Conservation (phyloP, 2,329 filamentous ascomycete species). For the Xylogone sp. region DNA sequence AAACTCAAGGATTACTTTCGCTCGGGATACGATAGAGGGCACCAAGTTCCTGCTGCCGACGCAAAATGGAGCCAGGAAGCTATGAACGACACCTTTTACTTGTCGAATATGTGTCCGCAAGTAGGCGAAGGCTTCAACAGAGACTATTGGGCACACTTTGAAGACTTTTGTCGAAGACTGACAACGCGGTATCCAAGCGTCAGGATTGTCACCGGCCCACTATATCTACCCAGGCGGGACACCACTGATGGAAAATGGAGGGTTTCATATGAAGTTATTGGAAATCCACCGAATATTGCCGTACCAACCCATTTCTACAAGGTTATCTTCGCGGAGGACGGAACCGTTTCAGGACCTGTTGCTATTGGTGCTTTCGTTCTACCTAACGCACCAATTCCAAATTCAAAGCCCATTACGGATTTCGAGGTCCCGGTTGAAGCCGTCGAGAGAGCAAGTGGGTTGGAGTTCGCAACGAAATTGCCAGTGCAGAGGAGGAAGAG, state of each 20-base stretch:
- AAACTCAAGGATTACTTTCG: slow-evolving; percentile 92
- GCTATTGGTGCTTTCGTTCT: slow-evolving; percentile 92
- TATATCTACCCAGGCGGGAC: slow-evolving; percentile 87
- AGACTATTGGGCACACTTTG: slow-evolving; percentile 98
- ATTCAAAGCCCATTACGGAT: slow-evolving; percentile 79
- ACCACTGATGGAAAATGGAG: slow-evolving; percentile 88
- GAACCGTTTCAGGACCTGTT: slow-evolving; percentile 64
- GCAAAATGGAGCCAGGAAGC: slow-evolving; percentile 91
- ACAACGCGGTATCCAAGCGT: slow-evolving; percentile 80
- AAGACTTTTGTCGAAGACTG: slow-evolving; percentile 89
- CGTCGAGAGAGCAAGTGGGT: slow-evolving; percentile 84
- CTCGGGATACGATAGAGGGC: slow-evolving; percentile 90
- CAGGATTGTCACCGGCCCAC: slow-evolving; percentile 84
- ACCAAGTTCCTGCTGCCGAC: slow-evolving; percentile 95
- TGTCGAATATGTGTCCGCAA: slow-evolving; percentile 97
- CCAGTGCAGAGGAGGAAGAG: slow-evolving; percentile 69
- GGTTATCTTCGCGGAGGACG: slow-evolving; percentile 94
- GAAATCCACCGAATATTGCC: slow-evolving; percentile 85
- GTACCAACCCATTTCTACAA: slow-evolving; percentile 99
- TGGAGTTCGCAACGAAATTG: slow-evolving; percentile 85
- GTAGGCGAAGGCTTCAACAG: slow-evolving; percentile 98
- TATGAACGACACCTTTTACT: slow-evolving; percentile 91
- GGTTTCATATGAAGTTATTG: slow-evolving; percentile 93
- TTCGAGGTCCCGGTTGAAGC: slow-evolving; percentile 95
- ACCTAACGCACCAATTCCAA: slow-evolving; percentile 85